Base-by-base conservation (phyloP, 345 rosid genomes). In the Lumnitzera littorea region DNA sequence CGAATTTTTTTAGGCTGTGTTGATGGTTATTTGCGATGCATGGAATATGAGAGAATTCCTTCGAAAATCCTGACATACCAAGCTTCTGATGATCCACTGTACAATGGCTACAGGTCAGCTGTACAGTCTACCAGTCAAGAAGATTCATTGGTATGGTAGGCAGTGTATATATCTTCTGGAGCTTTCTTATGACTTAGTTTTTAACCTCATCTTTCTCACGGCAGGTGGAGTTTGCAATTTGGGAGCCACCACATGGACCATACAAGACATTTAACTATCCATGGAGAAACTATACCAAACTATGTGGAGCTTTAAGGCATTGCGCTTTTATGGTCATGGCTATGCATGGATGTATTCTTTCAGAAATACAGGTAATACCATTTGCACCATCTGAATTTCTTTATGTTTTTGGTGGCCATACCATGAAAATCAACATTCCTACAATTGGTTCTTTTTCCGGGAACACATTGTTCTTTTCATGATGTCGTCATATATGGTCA, bases 241-340 rank as follows among this genome's bases (percentile, higher is more conserved):
- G 96, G 96, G 98, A 91, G 70, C 98, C 98, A 20, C 95, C 96
- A 48, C 98, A 91, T 63, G 98, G 98, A 55, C 88, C 83, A 47
- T 88, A 86, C 54, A 82, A 65, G 64, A 66, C 82, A 24, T 88
- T 86, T 63, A 78, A 73, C 9, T 90, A 88, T 55, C 98, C 96
- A 0, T 91, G 98, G 98, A 78, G 65, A 61, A 78, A 74, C 67
- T 91, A 86, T 62, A 85, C 83, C 53, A 82, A 84, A 77, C 69
- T 88, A 53, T 81, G 98, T 23, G 98, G 98, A 57, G 83, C 98
- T 16, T 55, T 91, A 53, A 77, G 98, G 78, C 96, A 91, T 71
- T 91, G 95, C 56, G 95, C 96, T 55, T 91, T 91, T 65, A 84
- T 77, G 96, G 95, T 88, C 71, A 91, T 91, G 96, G 95, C 98